A percentile compares a stretch with the other conserved stretches of the same genome.
phyloP scores from a whole-genome alignment of 441 rosid genomes.

The Francoa sonchifolia region DNA sequence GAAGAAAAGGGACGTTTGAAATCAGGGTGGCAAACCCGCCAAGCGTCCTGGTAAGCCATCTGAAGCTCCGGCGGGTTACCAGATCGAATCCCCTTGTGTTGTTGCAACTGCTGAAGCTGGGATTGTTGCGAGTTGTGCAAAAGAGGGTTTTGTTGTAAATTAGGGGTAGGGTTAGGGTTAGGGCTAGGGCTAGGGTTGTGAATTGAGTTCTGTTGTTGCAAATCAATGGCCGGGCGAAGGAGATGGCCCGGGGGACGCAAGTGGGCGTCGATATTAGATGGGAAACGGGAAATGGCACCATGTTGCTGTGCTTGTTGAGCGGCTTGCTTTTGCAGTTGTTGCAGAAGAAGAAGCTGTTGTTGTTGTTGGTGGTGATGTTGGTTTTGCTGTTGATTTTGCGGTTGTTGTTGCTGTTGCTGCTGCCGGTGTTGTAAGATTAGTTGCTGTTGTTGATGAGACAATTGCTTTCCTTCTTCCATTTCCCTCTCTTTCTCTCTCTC shows the following conservation, averaged over 20 bases:
- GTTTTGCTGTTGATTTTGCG: slow-evolving; percentile 6
- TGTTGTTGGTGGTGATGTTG: slow-evolving; percentile 21
- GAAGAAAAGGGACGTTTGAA: slow-evolving; percentile 73
- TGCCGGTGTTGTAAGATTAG: slow-evolving; percentile 23
- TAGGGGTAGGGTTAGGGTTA: slow-evolving; percentile 14
- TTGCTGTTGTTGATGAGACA: slow-evolving; percentile 27
- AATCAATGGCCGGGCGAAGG: slow-evolving; percentile 32
- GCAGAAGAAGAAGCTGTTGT: slow-evolving; percentile 38
- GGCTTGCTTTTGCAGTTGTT: slow-evolving; percentile 45
- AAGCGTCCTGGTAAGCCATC: slow-evolving; percentile 88
- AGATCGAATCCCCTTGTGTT: slow-evolving; percentile 54
- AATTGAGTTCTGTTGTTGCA: slow-evolving; percentile 28
- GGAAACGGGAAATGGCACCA: slow-evolving; percentile 64
- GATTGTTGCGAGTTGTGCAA: slow-evolving; percentile 21
- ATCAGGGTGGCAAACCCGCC: slow-evolving; percentile 91
- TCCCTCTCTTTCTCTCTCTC: not conserved
- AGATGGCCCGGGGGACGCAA: slow-evolving; percentile 45
- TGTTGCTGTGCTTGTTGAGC: slow-evolving; percentile 35
- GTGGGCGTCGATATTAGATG: slow-evolving; percentile 62
- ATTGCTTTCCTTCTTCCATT: slow-evolving; percentile 45
- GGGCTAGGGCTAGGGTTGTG: slow-evolving; percentile 14
- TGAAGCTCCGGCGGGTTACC: slow-evolving; percentile 71
- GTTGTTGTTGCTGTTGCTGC: slow-evolving; percentile 21
- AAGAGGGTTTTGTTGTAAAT: slow-evolving; percentile 13
- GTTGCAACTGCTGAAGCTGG: slow-evolving; percentile 34